A percentile compares a stretch with the other conserved stretches of the same genome.
Conservation (phyloP, 495 filamentous ascomycete genomes). For the Aspergillus sclerotioniger region DNA sequence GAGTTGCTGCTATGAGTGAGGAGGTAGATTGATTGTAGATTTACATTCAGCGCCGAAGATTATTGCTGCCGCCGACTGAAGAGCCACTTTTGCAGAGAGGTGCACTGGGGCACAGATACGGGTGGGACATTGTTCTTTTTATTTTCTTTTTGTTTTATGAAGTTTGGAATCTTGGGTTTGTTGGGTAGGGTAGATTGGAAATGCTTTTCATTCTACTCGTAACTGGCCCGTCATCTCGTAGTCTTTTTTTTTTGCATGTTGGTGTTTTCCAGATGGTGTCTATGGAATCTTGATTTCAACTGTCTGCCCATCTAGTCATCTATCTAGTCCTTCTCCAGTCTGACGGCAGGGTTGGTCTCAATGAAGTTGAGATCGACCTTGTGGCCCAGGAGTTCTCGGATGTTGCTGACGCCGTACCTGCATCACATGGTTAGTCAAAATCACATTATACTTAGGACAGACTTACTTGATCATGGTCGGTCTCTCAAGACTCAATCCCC, state of each 20-base stretch:
- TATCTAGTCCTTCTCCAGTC: constrained; percentile 71
- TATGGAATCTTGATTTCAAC: constrained; percentile 6
- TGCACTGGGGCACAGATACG: constrained; percentile 93
- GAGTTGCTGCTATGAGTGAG: constrained; percentile 38
- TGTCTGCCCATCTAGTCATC: constrained; percentile 1
- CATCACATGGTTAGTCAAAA: not conserved
- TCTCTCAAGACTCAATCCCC: constrained; percentile 85
- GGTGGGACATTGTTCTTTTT: constrained; percentile 63
- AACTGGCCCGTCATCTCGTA: constrained; percentile 8
- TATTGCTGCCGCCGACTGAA: constrained; percentile 68
- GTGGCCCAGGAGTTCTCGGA: constrained; percentile 81
- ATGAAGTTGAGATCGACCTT: constrained; percentile 81
- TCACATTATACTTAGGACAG: too few species aligned
- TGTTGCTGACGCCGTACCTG: constrained; percentile 75
- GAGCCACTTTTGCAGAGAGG: constrained; percentile 75
- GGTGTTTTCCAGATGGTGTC: too few species aligned
- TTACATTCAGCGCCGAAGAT: constrained; percentile 37
- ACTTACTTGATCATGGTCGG: constrained; percentile 95
- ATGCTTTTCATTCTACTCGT: constrained; percentile 8
- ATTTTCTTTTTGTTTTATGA: not conserved
- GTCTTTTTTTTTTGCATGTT: constrained; percentile 13
- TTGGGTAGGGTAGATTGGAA: not conserved
- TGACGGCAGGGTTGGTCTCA: constrained; percentile 77
- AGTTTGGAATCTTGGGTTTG: not conserved
- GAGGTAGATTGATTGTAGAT: too few species aligned